Percentiles rank a stretch among this genome's conserved stretches.
Conservation (phyloP, 148 eudicot genomes). For the Salicornia ramosissima region DNA sequence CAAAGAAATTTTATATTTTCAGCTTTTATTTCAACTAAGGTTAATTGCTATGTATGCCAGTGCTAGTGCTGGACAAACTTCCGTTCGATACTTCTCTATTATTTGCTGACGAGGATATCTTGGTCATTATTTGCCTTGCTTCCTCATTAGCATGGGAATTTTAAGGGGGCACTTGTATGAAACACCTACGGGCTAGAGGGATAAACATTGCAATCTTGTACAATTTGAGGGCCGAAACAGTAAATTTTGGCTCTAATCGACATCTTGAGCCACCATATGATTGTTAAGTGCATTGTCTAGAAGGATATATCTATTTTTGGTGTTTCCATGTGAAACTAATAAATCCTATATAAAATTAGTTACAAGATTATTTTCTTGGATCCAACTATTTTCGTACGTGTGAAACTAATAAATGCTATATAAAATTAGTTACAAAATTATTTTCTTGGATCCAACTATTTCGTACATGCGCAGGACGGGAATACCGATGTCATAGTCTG, state of each 20-base stretch:
- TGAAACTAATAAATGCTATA: not conserved
- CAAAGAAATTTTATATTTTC: no score
- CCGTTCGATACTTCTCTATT: no score
- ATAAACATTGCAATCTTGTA: no score
- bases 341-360: not conserved
- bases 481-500: not conserved
- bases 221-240: no score
- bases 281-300: not conserved
- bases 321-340: not conserved
- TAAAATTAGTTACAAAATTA: not conserved
- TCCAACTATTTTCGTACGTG: not conserved
- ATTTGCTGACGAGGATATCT: no score
- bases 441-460: not conserved
- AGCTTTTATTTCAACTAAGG: no score
- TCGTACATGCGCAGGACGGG: constrained; percentile 7
- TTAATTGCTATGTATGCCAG: no score
- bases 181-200: no score
- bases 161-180: no score
- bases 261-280: not conserved
- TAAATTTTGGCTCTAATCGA: not conserved
- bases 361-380: not conserved
- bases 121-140: no score
- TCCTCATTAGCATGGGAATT: no score
- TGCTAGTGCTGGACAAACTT: no score
- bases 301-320: not conserved